phyloP scores from a whole-genome alignment of 1,139 yeast genomes.

The Yamadazyma taylorii region DNA sequence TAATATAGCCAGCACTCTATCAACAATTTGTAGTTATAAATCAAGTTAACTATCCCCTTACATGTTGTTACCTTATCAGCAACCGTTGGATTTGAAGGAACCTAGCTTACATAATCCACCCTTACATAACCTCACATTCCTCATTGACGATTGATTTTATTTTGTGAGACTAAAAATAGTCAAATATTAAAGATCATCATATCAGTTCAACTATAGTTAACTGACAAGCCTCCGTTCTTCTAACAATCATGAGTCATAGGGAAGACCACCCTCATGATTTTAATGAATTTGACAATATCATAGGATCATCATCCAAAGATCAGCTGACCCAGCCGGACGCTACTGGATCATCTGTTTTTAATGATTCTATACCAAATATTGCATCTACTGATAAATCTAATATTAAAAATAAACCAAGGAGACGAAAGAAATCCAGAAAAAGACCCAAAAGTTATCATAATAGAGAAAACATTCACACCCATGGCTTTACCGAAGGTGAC shows the following conservation, averaged over 20 bases:
- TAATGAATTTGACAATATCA: neutral
- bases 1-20: too few species aligned
- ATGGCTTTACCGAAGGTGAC: slow-evolving; percentile 1
- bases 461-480: neutral
- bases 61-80: too few species aligned
- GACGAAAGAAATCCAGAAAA: slow-evolving; percentile 3
- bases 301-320: neutral
- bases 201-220: neutral
- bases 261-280: neutral
- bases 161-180: too few species aligned
- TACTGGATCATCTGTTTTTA: neutral
- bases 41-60: too few species aligned
- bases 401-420: neutral
- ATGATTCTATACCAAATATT: neutral
- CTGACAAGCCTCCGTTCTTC: too few species aligned
- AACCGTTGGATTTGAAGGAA: too few species aligned
- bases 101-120: too few species aligned
- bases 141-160: too few species aligned
- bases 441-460: slow-evolving; percentile 5
- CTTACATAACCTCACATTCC: too few species aligned
- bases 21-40: too few species aligned
- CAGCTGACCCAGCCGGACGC: neutral
- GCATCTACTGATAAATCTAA: neutral
- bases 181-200: too few species aligned
- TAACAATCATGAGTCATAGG: too few species aligned